Conservation (phyloP, 176 grass and related monocot species). For the Tillandsia leiboldiana region DNA sequence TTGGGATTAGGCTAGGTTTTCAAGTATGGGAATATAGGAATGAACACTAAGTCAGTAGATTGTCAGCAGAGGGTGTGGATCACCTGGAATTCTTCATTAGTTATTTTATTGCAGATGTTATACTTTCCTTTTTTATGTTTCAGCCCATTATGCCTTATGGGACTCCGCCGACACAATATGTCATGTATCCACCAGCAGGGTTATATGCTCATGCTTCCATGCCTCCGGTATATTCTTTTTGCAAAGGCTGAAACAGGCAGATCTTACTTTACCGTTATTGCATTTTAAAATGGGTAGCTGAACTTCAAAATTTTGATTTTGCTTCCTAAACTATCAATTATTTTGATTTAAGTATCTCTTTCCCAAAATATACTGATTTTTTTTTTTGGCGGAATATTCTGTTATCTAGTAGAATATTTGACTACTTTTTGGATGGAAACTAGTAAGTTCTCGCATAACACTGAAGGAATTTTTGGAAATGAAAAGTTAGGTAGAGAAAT, state of each 20-base stretch:
- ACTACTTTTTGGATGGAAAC: too few relatives aligned
- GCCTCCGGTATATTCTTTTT: constrained; percentile 52
- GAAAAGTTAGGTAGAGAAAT: too few relatives aligned
- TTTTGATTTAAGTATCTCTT: too few relatives aligned
- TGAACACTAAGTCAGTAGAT: neutral
- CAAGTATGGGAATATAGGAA: too few relatives aligned
- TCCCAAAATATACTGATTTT: too few relatives aligned
- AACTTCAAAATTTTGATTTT: too few relatives aligned
- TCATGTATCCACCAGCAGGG: constrained; percentile 89
- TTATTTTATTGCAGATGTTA: constrained; percentile 2
- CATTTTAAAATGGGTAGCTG: neutral
- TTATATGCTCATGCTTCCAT: constrained; percentile 93
- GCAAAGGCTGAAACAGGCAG: neutral
- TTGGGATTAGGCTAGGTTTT: too few relatives aligned
- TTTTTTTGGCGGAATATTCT: too few relatives aligned
- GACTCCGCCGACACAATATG: constrained; percentile 53
- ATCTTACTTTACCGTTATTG: neutral
- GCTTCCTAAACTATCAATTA: neutral
- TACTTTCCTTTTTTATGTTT: constrained; percentile 21
- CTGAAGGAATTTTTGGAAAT: too few relatives aligned
- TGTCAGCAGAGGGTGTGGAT: neutral
- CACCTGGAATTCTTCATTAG: neutral
- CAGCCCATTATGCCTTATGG: constrained; percentile 90
- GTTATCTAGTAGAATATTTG: too few relatives aligned
- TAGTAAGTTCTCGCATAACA: too few relatives aligned